phyloP scores from a whole-genome alignment of 1,284 basidiomycete species.

The Boletus sp. region DNA sequence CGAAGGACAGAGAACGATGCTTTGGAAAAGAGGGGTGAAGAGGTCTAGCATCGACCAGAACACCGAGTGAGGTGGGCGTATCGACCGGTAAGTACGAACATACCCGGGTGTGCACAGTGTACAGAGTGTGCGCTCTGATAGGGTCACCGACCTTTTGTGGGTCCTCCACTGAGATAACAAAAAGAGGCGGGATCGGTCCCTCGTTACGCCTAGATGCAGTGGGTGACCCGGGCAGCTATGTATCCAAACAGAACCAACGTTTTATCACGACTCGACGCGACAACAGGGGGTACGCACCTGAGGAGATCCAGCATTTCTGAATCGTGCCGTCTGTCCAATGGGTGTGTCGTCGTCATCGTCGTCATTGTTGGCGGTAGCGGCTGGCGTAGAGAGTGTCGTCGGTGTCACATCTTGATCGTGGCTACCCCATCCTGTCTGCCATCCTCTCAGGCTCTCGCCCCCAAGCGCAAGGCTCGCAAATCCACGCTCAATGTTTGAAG shows the following conservation, averaged over 20 bases:
- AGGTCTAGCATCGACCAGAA: slow-evolving; percentile 51
- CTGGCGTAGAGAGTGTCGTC: slow-evolving; percentile 13
- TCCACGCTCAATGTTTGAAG: slow-evolving; percentile 41
- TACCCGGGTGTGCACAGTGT: slow-evolving; percentile 87
- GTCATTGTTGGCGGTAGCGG: slow-evolving; percentile 29
- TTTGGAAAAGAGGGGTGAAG: slow-evolving; percentile 77
- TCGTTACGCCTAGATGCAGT: slow-evolving; percentile 32
- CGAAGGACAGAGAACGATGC: slow-evolving; percentile 86
- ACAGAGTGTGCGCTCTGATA: slow-evolving; percentile 88
- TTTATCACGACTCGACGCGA: neutral
- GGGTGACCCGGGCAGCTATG: slow-evolving; percentile 21
- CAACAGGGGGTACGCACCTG: slow-evolving; percentile 15
- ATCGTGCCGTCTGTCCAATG: slow-evolving; percentile 52
- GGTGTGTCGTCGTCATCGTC: slow-evolving; percentile 74
- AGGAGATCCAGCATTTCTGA: slow-evolving; percentile 32
- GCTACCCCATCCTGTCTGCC: slow-evolving; percentile 45
- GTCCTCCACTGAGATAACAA: slow-evolving; percentile 84
- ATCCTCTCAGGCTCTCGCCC: slow-evolving; percentile 55
- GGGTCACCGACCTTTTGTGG: slow-evolving; percentile 93
- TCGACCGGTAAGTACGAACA: slow-evolving; percentile 21
- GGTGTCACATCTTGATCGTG: slow-evolving; percentile 27
- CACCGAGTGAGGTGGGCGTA: neutral
- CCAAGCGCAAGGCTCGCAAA: slow-evolving; percentile 60
- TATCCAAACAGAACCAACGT: slow-evolving; percentile 5
- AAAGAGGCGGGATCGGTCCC: slow-evolving; percentile 52